Evolutionary conservation across 1,284 basidiomycete genomes (phyloP), one percentile per base, ranked within the genome.

Genomic region (Taiwanofungus camphoratus): DNA sequence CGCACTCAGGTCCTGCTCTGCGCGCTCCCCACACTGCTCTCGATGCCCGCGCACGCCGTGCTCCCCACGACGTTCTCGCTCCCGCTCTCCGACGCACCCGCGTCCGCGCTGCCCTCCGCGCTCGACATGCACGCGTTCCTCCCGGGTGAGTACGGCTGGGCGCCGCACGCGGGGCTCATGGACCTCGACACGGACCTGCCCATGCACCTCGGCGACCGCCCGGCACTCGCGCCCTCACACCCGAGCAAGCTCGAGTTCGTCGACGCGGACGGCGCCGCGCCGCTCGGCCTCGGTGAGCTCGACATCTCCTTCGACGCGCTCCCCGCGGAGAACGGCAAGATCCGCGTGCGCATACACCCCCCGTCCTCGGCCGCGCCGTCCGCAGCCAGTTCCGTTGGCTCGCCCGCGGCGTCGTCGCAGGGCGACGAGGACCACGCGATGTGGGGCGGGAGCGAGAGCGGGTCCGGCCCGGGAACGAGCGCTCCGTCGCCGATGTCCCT

Each of bases 251-350:
- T 79, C 24, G 77, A 79, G 56, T 76, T 82, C 51, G 63, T 70
- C 12, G 71, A 69, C 40, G 65, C 70, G 20, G 71, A 76, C 48
- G 54, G 68, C 36, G 71, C 71, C 39, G 68, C 69, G 27, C 67
- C 74, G 41, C 67, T 75, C 26, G 73, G 67, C 38, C 66, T 83
- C 36, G 73, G 73, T 45, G 77, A 73, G 36, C 65, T 87, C 42
- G 77, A 83, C 52, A 79, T 88, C 57, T 82, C 81, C 33, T 85
- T 87, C 54, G 82, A 85, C 50, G 67, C 81, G 30, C 70, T 68
- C 27, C 66, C 78, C 29, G 68, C 73, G 35, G 74, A 81, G 51
- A 74, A 82, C 55, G 80, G 83, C 45, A 82, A 77, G 63, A 81
- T 86, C 52, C 79, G 79, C 45, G 82, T 87, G 32, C 73, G 78